Percentiles rank a stretch among this genome's conserved stretches.
phyloP scores from a whole-genome alignment of 2,329 filamentous ascomycete genomes.

The Colletotrichum somersetense region DNA sequence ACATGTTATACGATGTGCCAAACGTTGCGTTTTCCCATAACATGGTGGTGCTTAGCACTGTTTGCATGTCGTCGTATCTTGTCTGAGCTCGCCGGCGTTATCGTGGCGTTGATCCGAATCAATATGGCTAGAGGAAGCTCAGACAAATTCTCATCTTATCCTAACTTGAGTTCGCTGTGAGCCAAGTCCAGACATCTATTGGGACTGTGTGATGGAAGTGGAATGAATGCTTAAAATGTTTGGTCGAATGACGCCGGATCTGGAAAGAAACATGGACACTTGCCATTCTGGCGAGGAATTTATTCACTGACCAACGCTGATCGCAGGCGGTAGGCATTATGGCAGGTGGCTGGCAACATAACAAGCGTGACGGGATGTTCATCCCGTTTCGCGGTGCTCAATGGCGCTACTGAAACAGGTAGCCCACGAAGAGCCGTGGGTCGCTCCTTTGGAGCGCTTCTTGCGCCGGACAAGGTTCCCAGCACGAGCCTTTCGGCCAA shows the following conservation, averaged over 20 bases:
- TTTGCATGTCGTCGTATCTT: neutral
- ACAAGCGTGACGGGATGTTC: slow-evolving; percentile 1
- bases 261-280: neutral
- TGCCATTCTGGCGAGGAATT: neutral
- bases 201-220: neutral
- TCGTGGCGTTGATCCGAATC: neutral
- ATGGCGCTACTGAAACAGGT: slow-evolving; percentile 6
- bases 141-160: neutral
- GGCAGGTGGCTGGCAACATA: neutral
- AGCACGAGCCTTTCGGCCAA: slow-evolving; percentile 5
- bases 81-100: neutral
- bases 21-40: neutral
- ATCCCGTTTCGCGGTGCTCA: slow-evolving; percentile 1
- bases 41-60: neutral
- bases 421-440: neutral
- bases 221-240: neutral
- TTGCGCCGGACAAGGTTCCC: slow-evolving; percentile 19
- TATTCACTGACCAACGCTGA: neutral
- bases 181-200: neutral
- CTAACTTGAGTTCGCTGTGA: neutral
- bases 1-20: neutral
- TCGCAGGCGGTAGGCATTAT: neutral
- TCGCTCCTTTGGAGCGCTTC: slow-evolving; percentile 6
- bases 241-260: neutral
- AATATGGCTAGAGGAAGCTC: no score